A percentile compares a stretch with the other conserved stretches of the same genome.
Conservation (phyloP, 331 rosid species). For the Cydonia oblonga region DNA sequence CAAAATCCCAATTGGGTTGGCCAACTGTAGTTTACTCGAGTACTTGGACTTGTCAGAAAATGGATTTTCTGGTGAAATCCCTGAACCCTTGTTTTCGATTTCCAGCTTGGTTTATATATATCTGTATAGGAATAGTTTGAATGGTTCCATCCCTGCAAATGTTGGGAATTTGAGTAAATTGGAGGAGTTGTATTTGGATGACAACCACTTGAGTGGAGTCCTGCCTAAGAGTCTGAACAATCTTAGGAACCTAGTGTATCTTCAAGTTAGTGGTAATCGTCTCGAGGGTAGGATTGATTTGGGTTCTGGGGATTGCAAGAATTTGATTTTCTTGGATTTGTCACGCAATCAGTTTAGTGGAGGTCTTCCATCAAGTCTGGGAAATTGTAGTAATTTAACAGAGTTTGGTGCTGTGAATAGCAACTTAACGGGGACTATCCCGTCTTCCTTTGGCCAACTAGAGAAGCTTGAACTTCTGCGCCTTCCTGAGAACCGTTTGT, state of each 20-base stretch:
- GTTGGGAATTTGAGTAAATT: constrained; percentile 41
- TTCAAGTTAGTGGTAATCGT: constrained; percentile 22
- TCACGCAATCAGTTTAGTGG: constrained; percentile 46
- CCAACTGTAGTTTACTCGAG: constrained; percentile 33
- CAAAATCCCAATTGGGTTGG: constrained; percentile 31
- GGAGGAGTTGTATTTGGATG: constrained; percentile 16
- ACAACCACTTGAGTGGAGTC: constrained; percentile 34
- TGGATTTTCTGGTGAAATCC: constrained; percentile 33
- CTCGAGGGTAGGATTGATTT: constrained; percentile 60
- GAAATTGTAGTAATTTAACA: constrained; percentile 48
- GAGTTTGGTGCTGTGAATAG: constrained; percentile 17
- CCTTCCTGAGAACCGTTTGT: constrained; percentile 46
- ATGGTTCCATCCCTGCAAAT: constrained; percentile 47
- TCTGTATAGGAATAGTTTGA: constrained; percentile 33
- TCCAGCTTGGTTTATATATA: constrained; percentile 23
- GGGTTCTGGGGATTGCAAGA: constrained; percentile 35
- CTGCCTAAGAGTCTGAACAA: constrained; percentile 45
- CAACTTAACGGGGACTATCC: constrained; percentile 52
- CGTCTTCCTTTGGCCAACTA: constrained; percentile 54
- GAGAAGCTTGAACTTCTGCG: constrained; percentile 15
- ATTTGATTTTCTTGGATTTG: constrained; percentile 33
- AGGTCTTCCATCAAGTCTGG: constrained; percentile 49
- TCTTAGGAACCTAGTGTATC: constrained; percentile 23
- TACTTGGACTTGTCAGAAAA: constrained; percentile 35
- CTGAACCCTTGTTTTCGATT: constrained; percentile 35